A percentile compares a stretch with the other conserved stretches of the same genome.
Conservation (phyloP, 345 rosid genomes). For the Hibiscus syriacus region DNA sequence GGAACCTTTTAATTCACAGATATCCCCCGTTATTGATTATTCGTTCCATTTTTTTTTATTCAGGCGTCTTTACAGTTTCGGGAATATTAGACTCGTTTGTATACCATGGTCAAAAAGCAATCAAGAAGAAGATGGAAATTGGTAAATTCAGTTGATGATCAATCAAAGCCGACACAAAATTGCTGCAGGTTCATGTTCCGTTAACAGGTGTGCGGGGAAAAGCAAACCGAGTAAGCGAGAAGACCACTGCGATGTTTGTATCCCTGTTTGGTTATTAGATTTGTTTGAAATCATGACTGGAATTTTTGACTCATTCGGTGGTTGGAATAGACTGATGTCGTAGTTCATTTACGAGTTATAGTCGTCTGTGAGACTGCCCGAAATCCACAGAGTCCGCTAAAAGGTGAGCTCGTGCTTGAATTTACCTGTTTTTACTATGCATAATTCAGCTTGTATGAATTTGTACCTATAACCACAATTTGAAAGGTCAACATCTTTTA, state of each 20-base stretch:
- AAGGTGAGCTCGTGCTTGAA: too few relatives aligned
- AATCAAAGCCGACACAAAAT: too few relatives aligned
- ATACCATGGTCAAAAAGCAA: constrained; percentile 88
- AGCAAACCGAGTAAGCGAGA: neutral
- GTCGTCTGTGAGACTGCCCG: too few relatives aligned
- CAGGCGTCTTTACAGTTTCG: constrained; percentile 90
- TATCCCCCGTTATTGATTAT: neutral
- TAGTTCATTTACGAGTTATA: neutral
- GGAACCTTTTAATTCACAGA: neutral
- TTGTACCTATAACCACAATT: too few relatives aligned
- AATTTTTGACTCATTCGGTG: neutral
- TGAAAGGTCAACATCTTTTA: too few relatives aligned
- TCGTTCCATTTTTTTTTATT: neutral
- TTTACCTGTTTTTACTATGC: too few relatives aligned
- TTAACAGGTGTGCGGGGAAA: constrained; percentile 1
- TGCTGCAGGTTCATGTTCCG: too few relatives aligned
- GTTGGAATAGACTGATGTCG: neutral
- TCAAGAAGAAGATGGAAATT: constrained; percentile 48
- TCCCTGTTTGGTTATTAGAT: neutral
- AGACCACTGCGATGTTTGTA: neutral
- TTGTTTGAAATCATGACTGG: neutral
- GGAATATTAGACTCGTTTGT: constrained; percentile 83
- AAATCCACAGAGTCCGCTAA: too few relatives aligned
- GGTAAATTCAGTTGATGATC: constrained; percentile 55
- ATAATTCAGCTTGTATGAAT: too few relatives aligned